These are phyloP conservation scores for Chlamydomonas incerta DNA, from an alignment of 139 green algal species.

Conservation along the genomic window DNA sequence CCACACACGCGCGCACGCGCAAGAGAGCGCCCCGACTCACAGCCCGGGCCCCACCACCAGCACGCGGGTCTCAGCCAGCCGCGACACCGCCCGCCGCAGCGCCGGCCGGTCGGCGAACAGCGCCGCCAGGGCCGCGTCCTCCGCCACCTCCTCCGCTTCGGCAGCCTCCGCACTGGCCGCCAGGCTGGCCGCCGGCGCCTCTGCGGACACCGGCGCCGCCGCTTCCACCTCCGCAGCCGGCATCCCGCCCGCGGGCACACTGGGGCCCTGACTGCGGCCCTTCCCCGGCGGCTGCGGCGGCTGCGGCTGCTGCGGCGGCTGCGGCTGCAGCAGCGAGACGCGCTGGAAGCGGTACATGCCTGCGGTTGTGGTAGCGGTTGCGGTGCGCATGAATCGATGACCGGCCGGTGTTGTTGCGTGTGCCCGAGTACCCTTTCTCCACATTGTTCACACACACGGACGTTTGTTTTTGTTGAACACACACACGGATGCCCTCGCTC, in stretches of 20 bases:
- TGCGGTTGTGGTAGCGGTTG: background rate
- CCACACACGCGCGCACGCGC: too few relatives aligned
- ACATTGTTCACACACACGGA: too few relatives aligned
- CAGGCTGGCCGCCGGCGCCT: background rate
- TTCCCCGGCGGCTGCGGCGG: background rate
- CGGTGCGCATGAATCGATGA: too few relatives aligned
- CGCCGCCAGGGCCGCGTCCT: background rate
- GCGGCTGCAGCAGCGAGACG: background rate
- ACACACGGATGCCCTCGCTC: too few relatives aligned
- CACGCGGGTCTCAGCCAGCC: background rate
- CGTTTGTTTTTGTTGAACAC: too few relatives aligned
- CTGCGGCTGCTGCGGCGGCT: background rate
- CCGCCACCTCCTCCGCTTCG: background rate
- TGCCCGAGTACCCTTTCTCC: too few relatives aligned
- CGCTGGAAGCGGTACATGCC: constrained; percentile 30
- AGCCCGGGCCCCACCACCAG: constrained; percentile 4
- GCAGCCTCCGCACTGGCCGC: too few relatives aligned
- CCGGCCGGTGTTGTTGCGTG: too few relatives aligned
- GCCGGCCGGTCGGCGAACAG: constrained; percentile 15
- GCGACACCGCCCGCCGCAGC: constrained; percentile 14
- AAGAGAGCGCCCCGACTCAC: too few relatives aligned
- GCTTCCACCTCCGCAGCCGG: background rate
- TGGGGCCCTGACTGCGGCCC: too few relatives aligned
- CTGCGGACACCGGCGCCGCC: background rate
- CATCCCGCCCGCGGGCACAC: too few relatives aligned